Base-by-base conservation (phyloP, 257 asterid genomes). In the Handroanthus guayacan region DNA sequence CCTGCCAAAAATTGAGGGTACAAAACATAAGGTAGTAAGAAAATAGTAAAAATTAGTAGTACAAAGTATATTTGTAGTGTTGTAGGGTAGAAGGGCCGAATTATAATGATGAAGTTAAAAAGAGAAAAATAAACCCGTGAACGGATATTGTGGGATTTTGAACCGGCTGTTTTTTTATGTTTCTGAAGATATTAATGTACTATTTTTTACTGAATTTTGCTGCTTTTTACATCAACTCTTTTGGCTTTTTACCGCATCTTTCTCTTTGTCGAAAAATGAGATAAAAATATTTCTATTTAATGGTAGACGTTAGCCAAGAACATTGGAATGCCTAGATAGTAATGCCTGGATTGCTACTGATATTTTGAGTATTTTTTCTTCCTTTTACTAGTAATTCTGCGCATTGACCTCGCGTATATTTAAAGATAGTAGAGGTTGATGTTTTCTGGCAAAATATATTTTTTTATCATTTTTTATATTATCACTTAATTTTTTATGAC, bases 81-180 rank as follows among this genome's bases (percentile, higher is more conserved):
- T 9, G 73, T 20, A 56, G 52, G 47, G 58, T 11, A 75, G 54
- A 41, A 18, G 10, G 69, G 25, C 18, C 16, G 71, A 52, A 43
- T 57, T 52, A 66, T n/a, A 62, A 78, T 52, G 67, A 64, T 78
- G 74, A 44, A 31, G 31, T 7, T 44, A 54, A 39, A 67, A 37
- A 36, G 20, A 67, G 67, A 41, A 73, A 47, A 18, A 52, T 54
- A 79, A 41, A 68, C 75, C 83, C 79, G 83, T 72, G 78, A 79
- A 37, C 12, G 10, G 31, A 47, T 73, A 43, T 78, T 67, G 41
- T 37, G 36, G 75, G 76, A 45, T 68, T 75, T 50, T 38, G 58
- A 64, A 16, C 20, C 18, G 38, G 39, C 45, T 9, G 36, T 37
- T 78, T 55, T 39, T 57, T 68, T 0, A 57, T 52, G 25, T 41